Evolutionary conservation across 2,329 filamentous ascomycete species (phyloP).

Genomic region (Orbilia quercus): DNA sequence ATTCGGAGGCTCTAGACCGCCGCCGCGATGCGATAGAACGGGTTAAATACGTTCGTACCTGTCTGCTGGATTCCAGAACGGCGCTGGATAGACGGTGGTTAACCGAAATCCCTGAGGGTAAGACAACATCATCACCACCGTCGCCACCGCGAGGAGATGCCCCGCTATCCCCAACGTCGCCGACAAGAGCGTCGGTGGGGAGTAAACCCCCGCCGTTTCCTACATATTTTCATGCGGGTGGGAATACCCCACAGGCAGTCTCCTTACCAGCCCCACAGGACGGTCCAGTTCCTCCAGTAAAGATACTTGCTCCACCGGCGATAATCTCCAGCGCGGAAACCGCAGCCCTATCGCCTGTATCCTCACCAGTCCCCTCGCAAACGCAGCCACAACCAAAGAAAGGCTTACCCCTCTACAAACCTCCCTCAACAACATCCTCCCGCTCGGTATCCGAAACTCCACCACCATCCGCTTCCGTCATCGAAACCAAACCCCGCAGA

Average conservation of each 20-base stretch:
- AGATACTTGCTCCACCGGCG: neutral
- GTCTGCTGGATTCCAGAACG: constrained; percentile 56
- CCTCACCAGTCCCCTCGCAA: neutral
- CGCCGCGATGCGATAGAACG: constrained; percentile 53
- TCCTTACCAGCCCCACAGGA: neutral
- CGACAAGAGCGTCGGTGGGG: neutral
- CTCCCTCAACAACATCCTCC: neutral
- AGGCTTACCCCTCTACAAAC: constrained; percentile 37
- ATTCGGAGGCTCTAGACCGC: constrained; percentile 24
- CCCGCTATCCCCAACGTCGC: constrained; percentile 8
- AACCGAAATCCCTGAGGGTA: constrained; percentile 31
- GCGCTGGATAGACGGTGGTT: constrained; percentile 50
- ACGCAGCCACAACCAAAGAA: constrained; percentile 6
- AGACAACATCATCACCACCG: constrained; percentile 3
- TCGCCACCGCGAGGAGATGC: neutral
- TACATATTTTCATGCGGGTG: constrained; percentile 32
- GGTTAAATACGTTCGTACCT: constrained; percentile 58
- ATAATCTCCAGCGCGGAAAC: constrained; percentile 16
- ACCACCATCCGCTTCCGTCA: neutral
- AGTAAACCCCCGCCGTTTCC: constrained; percentile 51
- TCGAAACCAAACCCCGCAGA: constrained; percentile 42
- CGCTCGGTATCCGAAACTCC: constrained; percentile 32
- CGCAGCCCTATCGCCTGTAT: constrained; percentile 1
- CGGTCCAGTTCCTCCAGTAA: neutral
- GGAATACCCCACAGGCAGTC: neutral